Base-by-base conservation (phyloP, 306 rosid species). In the Adenanthera pavonina region DNA sequence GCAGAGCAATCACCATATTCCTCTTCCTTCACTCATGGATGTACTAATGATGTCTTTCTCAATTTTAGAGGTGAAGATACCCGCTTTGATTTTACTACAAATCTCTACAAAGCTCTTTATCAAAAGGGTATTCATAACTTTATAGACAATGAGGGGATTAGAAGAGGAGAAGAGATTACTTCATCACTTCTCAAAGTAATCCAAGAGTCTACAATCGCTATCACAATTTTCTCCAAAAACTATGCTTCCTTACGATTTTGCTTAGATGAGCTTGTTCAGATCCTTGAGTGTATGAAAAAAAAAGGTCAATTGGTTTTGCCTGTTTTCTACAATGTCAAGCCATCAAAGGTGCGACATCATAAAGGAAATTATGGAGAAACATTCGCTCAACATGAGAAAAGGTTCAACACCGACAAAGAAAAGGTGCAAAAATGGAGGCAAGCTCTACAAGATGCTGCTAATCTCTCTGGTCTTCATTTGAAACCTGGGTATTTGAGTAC, bases 11-110 rank as follows among this genome's bases (percentile, higher is more conserved):
- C 71, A 2, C 33, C 14, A 36, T 38, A 3, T 38, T 66, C 49
- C 49, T 46, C 74, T 15, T 44, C 38, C 33, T 4, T 16, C 71
- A 66, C 30, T 30, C 17, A 7, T 66, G 30, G 30, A 66, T 17
- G 71, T 48, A 66, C 48, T 66, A 38, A 66, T 16, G 47, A 65
- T 38, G 49, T 66, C 19, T 66, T 38, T 17, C 48, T 66, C 7
- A 66, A 38, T 66, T 66, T 66, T 1, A 66, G 71, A 66, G 71
- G 71, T 7, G 71, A 66, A 17, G 71, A 66, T 8, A 66, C 47
- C 7, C 71, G 48, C 48, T 66, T 66, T 66, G 30, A 66, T 66
- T 66, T 66, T 40, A 8, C 48, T 9, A 17, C 16, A 17, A 66
- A 66, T 41, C 48, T 66, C 48, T 38, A 38, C 49, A 38, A 66